Conservation (phyloP, 495 filamentous ascomycete species). For the Podospora tetraspora region DNA sequence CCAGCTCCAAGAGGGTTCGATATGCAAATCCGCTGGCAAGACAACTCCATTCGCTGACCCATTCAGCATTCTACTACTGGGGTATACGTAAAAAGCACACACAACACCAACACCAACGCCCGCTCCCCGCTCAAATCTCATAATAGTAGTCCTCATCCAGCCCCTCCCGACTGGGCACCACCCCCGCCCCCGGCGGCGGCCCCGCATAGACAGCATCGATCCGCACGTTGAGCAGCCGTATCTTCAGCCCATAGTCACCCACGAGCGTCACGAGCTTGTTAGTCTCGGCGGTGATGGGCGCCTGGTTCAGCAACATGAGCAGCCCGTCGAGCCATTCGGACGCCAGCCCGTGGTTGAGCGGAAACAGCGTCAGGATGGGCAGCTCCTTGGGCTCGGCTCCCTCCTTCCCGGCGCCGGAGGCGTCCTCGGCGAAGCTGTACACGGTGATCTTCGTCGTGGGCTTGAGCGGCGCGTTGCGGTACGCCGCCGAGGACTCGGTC, state of each 20-base stretch:
- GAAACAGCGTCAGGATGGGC: constrained; percentile 74
- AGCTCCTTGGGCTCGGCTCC: constrained; percentile 41
- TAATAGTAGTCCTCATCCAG: constrained; percentile 68
- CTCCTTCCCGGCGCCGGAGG: constrained; percentile 18
- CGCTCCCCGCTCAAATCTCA: constrained; percentile 44
- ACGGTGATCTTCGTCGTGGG: constrained; percentile 87
- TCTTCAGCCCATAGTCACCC: constrained; percentile 85
- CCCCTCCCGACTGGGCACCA: constrained; percentile 56
- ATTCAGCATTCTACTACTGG: not conserved
- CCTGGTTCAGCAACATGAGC: constrained; percentile 89
- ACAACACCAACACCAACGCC: not conserved
- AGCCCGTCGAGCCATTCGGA: constrained; percentile 97
- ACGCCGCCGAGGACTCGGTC: constrained; percentile 28
- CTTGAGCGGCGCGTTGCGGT: constrained; percentile 29
- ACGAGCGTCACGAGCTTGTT: constrained; percentile 81
- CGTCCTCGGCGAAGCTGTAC: constrained; percentile 57
- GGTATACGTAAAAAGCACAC: constrained; percentile 2
- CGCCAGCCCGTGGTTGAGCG: constrained; percentile 72
- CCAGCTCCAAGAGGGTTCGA: too few relatives aligned
- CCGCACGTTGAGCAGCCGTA: constrained; percentile 84
- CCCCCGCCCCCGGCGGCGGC: constrained; percentile 44
- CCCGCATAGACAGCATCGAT: constrained; percentile 67
- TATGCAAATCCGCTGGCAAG: not conserved
- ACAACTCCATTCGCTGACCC: not conserved
- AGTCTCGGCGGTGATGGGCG: constrained; percentile 94